Percentiles rank a stretch among this genome's conserved stretches.
phyloP scores from a whole-genome alignment of 225 moss, liverwort and hornwort genomes.

The Pleurozium schreberi region DNA sequence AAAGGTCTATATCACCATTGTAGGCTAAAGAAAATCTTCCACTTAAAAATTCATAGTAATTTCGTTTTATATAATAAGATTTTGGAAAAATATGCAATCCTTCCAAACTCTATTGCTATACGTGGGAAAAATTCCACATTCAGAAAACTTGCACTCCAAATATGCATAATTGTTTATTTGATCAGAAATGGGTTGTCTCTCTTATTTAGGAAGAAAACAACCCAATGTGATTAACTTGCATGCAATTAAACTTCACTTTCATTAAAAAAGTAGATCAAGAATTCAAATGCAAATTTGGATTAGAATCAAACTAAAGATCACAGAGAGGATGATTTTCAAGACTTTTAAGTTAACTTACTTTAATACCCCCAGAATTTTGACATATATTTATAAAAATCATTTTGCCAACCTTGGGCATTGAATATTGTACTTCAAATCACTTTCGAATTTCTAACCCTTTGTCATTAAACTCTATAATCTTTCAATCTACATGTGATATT shows the following conservation, averaged over 20 bases:
- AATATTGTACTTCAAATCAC: neutral
- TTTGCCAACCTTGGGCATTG: fast-evolving
- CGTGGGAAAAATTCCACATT: no score
- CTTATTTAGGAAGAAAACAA: neutral
- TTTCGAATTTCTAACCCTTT: neutral
- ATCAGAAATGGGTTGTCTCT: no score
- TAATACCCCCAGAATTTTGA: neutral
- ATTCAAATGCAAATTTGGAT: neutral
- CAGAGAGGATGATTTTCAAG: no score
- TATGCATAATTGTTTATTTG: no score
- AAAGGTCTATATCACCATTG: no score
- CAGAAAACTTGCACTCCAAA: no score
- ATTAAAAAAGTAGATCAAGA: neutral
- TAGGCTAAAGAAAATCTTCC: no score
- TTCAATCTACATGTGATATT: neutral
- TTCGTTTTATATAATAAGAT: no score
- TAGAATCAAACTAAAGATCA: neutral
- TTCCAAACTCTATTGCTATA: no score
- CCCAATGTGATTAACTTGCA: neutral
- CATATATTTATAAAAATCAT: neutral
- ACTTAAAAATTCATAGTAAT: no score
- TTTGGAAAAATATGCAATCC: no score
- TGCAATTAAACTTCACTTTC: neutral
- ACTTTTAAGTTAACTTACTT: neutral
- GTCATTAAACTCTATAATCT: neutral